phyloP scores from a whole-genome alignment of 768 basidiomycete genomes.

The Fibroporia radiculosa region DNA sequence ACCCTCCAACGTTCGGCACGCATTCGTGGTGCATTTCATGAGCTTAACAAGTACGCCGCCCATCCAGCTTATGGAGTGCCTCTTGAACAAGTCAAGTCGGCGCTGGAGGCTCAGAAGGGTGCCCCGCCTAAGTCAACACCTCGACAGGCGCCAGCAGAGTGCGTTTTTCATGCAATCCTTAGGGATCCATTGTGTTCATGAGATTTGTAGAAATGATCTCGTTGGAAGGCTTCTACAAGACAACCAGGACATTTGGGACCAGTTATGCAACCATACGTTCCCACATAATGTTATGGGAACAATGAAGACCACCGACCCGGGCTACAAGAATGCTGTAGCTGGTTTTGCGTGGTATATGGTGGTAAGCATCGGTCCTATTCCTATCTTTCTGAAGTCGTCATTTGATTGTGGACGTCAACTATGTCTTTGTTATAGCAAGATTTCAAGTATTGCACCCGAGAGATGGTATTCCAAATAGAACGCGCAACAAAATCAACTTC shows the following conservation, averaged over 20 bases:
- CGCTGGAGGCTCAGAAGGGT: not conserved
- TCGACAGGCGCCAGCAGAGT: not conserved
- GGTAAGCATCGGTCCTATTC: slow-evolving; percentile 6
- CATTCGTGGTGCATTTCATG: not conserved
- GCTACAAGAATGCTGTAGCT: not conserved
- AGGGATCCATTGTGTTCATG: not conserved
- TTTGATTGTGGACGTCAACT: too few species aligned
- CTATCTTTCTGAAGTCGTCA: too few species aligned
- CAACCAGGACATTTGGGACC: slow-evolving; percentile 11
- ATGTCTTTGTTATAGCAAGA: slow-evolving; percentile 14
- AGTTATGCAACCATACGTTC: slow-evolving; percentile 7
- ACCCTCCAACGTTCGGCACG: too few species aligned
- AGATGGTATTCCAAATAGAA: slow-evolving; percentile 10
- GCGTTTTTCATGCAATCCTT: not conserved
- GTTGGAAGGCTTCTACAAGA: slow-evolving; percentile 7
- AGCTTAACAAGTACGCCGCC: not conserved
- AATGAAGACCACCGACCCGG: slow-evolving; percentile 1
- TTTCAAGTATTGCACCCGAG: slow-evolving; percentile 10
- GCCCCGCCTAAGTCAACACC: too few species aligned
- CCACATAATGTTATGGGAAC: slow-evolving; percentile 4
- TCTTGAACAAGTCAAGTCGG: not conserved
- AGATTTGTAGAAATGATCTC: slow-evolving; percentile 6
- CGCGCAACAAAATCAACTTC: slow-evolving; percentile 7
- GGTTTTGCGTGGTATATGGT: slow-evolving; percentile 9
- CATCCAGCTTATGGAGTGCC: not conserved